Evolutionary conservation across 331 rosid species (phyloP).

Genomic region (Arachis monticola): DNA sequence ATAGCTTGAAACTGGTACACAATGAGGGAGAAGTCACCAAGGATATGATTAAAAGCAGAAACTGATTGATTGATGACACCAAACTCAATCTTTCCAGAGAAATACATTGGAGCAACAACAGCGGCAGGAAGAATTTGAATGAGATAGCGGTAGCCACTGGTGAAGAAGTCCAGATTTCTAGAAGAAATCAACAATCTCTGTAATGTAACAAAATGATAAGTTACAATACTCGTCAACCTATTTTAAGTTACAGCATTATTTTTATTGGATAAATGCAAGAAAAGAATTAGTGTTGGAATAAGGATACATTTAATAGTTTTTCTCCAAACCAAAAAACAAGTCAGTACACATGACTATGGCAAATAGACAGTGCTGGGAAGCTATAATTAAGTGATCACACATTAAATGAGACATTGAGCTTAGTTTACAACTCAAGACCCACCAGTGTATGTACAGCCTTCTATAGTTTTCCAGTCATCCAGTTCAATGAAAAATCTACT

Average conservation of each 20-base stretch:
- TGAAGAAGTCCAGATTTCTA: constrained; percentile 89
- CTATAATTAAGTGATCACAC: not conserved
- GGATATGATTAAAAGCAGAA: constrained; percentile 95
- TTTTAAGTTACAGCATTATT: constrained; percentile 16
- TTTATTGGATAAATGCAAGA: constrained; percentile 9
- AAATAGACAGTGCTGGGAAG: not conserved
- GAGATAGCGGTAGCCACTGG: constrained; percentile 84
- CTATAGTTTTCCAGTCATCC: not conserved
- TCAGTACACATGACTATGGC: not conserved
- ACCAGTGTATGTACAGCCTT: not conserved
- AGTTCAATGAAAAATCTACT: not conserved
- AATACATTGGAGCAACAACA: constrained; percentile 95
- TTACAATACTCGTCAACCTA: not conserved
- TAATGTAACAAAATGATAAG: constrained; percentile 30
- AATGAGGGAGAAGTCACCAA: constrained; percentile 87
- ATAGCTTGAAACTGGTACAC: constrained; percentile 91
- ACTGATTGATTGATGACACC: constrained; percentile 96
- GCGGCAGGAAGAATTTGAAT: constrained; percentile 99
- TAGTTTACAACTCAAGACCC: not conserved
- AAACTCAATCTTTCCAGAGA: constrained; percentile 91
- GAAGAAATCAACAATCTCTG: constrained; percentile 90
- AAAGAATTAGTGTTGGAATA: not conserved
- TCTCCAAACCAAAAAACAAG: constrained; percentile 12
- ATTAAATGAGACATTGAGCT: not conserved
- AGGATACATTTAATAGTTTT: constrained; percentile 14